These are phyloP conservation scores for Secale cereale DNA, from an alignment of 176 grass and related monocot genomes.

Conservation along the genomic window DNA sequence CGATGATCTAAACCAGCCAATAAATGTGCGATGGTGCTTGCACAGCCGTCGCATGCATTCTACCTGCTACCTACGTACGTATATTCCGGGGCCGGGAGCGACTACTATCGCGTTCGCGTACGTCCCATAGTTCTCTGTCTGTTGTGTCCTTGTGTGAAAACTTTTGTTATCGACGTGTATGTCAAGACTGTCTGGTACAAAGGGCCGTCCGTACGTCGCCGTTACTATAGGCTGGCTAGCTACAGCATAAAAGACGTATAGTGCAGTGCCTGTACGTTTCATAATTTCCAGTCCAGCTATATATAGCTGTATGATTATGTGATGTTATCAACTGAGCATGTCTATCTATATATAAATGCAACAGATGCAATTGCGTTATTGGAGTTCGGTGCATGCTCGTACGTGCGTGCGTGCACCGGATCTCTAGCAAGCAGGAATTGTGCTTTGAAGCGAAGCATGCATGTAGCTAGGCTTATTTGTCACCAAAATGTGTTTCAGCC, in stretches of 20 bases:
- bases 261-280: background rate
- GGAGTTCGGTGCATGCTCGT: background rate
- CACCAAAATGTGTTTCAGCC: background rate
- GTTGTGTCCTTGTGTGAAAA: background rate
- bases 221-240: background rate
- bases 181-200: constrained; percentile 1
- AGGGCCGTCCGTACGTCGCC: background rate
- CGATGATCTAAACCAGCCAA: background rate
- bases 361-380: background rate
- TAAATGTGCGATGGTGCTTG: constrained; percentile 20
- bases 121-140: background rate
- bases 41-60: background rate
- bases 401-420: background rate
- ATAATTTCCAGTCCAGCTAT: background rate
- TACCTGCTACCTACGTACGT: background rate
- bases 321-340: background rate
- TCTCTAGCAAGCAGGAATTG: background rate
- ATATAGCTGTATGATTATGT: background rate
- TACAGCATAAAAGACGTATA: background rate
- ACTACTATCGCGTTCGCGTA: background rate
- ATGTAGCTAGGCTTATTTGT: background rate
- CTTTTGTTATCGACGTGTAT: constrained; percentile 2
- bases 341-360: background rate
- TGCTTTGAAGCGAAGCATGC: background rate
- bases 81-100: background rate